Percentiles rank a stretch among this genome's conserved stretches.
Evolutionary conservation across 805 yeast genomes (phyloP).

Genomic region (Candida tibetensis): DNA sequence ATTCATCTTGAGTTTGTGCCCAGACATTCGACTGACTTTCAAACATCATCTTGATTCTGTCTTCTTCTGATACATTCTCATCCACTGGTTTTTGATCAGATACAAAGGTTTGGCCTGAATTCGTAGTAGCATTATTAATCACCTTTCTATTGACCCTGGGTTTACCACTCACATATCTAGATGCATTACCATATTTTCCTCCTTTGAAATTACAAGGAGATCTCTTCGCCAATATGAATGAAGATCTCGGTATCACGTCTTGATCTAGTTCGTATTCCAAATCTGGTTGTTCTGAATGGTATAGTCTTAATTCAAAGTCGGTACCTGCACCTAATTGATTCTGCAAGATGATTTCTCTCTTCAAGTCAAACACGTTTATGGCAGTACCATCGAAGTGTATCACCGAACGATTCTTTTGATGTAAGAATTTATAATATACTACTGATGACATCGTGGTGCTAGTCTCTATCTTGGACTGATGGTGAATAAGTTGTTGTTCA

Average conservation of each 20-base stretch:
- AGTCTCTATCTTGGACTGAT: too few species aligned
- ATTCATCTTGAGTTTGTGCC: slow-evolving; percentile 89
- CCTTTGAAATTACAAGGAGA: slow-evolving; percentile 58
- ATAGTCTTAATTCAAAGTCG: slow-evolving; percentile 75
- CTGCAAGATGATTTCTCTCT: slow-evolving; percentile 80
- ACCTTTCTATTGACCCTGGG: slow-evolving; percentile 48
- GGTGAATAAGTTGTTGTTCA: too few species aligned
- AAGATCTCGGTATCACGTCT: slow-evolving; percentile 85
- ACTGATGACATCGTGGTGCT: slow-evolving; percentile 87
- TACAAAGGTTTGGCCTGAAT: slow-evolving; percentile 14
- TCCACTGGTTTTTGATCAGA: slow-evolving; percentile 24
- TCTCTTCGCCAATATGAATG: slow-evolving; percentile 76
- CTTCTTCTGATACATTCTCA: slow-evolving; percentile 70
- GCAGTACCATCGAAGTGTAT: slow-evolving; percentile 96
- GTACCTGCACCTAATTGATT: slow-evolving; percentile 81
- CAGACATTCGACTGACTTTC: slow-evolving; percentile 91
- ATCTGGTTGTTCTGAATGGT: slow-evolving; percentile 54
- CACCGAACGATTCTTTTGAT: slow-evolving; percentile 76
- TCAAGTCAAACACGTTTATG: slow-evolving; percentile 88
- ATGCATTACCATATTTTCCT: slow-evolving; percentile 42
- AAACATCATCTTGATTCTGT: slow-evolving; percentile 85
- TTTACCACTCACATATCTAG: slow-evolving; percentile 70
- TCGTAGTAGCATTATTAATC: slow-evolving; percentile 29
- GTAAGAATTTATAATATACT: slow-evolving; percentile 80
- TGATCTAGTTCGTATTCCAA: slow-evolving; percentile 85